phyloP scores from a whole-genome alignment of 192 early-diverging fungal species.

The Paraglomus occultum region DNA sequence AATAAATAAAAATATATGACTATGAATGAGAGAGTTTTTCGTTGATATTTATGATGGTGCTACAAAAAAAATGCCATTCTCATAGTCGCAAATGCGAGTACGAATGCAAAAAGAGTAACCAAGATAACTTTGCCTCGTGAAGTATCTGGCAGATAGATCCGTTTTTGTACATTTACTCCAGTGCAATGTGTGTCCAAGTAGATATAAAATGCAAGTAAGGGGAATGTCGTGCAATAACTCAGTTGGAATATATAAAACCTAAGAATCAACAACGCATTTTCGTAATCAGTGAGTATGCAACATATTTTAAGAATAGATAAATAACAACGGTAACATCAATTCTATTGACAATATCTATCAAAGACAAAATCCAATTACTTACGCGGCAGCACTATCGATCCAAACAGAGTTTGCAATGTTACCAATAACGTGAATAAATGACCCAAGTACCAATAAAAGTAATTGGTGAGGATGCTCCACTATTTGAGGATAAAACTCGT shows the following conservation, averaged over 20 bases:
- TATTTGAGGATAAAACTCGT: conserved; percentile 6
- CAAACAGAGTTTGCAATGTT: conserved; percentile 45
- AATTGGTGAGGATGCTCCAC: conserved; percentile 35
- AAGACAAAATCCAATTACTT: conserved; percentile 13
- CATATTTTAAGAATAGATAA: background rate
- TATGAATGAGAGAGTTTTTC: too few relatives aligned
- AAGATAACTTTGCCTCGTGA: conserved; percentile 33
- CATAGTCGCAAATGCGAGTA: conserved; percentile 33
- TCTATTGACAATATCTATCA: too few relatives aligned
- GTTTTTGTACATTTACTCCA: conserved; percentile 31
- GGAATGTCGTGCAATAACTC: conserved; percentile 34
- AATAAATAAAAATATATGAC: too few relatives aligned
- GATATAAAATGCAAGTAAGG: conserved; percentile 40
- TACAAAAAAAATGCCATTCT: conserved; percentile 36
- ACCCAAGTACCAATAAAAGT: conserved; percentile 33
- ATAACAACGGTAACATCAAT: background rate
- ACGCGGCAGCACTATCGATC: conserved; percentile 30
- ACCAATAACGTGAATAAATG: conserved; percentile 40
- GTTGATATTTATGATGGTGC: too few relatives aligned
- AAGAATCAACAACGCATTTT: background rate
- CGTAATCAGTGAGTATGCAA: background rate
- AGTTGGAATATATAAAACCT: conserved; percentile 33
- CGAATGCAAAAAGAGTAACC: conserved; percentile 9
- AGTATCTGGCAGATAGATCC: conserved; percentile 40
- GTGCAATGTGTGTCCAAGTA: conserved; percentile 41